A percentile compares a stretch with the other conserved stretches of the same genome.
phyloP scores from a whole-genome alignment of 1,284 basidiomycete species.

The Microstroma glucosiphilum region DNA sequence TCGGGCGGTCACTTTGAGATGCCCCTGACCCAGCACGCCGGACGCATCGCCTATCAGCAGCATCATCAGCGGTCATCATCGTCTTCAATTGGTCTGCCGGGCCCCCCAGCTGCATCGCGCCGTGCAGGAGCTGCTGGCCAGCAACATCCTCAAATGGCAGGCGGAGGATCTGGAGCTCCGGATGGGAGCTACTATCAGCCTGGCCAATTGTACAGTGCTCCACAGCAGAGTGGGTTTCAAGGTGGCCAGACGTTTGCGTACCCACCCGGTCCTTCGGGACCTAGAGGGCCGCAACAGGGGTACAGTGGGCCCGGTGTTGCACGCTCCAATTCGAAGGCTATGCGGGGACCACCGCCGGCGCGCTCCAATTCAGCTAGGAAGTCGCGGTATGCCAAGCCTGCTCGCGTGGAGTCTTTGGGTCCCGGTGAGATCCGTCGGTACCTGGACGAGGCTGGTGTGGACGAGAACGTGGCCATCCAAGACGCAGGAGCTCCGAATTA shows the following conservation, averaged over 20 bases:
- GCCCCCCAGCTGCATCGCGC: background rate
- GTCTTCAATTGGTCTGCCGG: background rate
- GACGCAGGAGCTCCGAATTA: background rate
- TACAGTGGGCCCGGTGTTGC: slow-evolving; percentile 1
- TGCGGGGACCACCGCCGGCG: slow-evolving; percentile 2
- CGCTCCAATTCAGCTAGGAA: background rate
- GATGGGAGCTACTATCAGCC: background rate
- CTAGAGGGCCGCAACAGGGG: background rate
- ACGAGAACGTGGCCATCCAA: background rate
- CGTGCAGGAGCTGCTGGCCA: background rate
- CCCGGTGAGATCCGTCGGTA: slow-evolving; percentile 6
- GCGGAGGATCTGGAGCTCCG: background rate
- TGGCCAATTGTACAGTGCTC: background rate
- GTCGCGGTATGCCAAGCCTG: background rate
- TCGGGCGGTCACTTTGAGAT: background rate
- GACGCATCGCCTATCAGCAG: background rate
- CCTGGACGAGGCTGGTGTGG: slow-evolving; percentile 1
- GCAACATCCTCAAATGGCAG: background rate
- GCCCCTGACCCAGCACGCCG: background rate
- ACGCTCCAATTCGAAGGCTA: slow-evolving; percentile 3
- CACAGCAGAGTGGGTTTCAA: background rate
- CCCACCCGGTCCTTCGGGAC: background rate
- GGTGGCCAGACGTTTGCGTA: background rate
- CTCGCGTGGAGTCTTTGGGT: slow-evolving; percentile 2
- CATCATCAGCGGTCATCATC: background rate